Conservation (phyloP, 2,329 filamentous ascomycete genomes). For the Erysiphe pisi region DNA sequence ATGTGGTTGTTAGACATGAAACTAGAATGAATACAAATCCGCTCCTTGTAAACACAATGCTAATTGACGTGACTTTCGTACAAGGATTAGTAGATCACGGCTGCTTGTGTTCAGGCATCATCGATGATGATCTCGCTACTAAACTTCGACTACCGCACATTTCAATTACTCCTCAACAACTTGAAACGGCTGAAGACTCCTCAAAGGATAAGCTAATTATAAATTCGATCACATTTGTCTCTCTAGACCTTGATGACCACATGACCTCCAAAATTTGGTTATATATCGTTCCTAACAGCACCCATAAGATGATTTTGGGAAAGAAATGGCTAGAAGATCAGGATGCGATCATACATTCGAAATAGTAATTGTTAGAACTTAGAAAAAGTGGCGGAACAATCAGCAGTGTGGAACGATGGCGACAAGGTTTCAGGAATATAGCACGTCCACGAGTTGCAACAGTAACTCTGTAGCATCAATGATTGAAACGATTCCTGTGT, state of each 20-base stretch:
- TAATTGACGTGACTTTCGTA: too few species aligned
- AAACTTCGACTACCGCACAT: too few species aligned
- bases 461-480: too few species aligned
- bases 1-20: too few species aligned
- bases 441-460: too few species aligned
- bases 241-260: not conserved
- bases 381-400: not conserved
- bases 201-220: conserved; percentile 13
- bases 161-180: too few species aligned
- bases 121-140: too few species aligned
- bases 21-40: too few species aligned
- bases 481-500: not conserved
- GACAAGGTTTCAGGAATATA: not conserved
- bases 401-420: not conserved
- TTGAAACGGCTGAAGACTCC: too few species aligned
- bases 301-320: not conserved
- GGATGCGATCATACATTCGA: not conserved
- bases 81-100: too few species aligned
- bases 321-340: conserved; percentile 16
- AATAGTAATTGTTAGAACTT: conserved; percentile 4
- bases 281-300: conserved; percentile 11
- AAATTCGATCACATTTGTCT: not conserved
- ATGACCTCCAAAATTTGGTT: not conserved
- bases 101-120: too few species aligned
- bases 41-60: too few species aligned